Percentiles rank a stretch among this genome's conserved stretches.
Evolutionary conservation across 1,284 basidiomycete species (phyloP).

Genomic region (Tilletia walkeri): DNA sequence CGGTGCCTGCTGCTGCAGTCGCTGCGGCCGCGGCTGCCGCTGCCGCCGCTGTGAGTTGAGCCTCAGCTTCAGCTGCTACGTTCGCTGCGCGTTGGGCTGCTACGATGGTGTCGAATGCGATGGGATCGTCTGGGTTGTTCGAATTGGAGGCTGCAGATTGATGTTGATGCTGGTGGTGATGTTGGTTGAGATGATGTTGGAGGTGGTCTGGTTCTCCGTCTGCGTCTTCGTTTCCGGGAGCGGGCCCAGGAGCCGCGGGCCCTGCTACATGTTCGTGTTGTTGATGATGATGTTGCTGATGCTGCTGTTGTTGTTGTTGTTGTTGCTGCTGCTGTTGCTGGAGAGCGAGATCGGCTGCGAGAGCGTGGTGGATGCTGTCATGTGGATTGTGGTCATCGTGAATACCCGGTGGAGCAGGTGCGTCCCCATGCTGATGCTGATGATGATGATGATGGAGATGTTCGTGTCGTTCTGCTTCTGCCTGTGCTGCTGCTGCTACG

Average conservation of each 20-base stretch:
- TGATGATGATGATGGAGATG: too few relatives aligned
- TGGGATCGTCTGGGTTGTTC: neutral
- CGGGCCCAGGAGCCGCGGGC: too few relatives aligned
- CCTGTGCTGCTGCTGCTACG: neutral
- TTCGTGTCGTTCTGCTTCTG: neutral
- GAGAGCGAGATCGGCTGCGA: slow-evolving; percentile 1
- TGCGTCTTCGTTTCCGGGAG: too few relatives aligned
- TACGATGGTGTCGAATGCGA: slow-evolving; percentile 12
- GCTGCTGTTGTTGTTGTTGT: neutral
- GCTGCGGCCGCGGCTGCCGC: slow-evolving; percentile 13
- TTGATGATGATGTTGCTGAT: neutral
- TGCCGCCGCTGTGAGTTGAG: slow-evolving; percentile 11
- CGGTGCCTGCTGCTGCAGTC: neutral
- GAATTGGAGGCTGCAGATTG: neutral
- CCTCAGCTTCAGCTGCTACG: slow-evolving; percentile 9
- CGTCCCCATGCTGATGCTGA: neutral
- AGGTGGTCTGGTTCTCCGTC: neutral
- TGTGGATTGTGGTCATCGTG: neutral
- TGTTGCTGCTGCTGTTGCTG: neutral
- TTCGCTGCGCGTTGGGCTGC: slow-evolving; percentile 15
- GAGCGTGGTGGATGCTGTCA: neutral
- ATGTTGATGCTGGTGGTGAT: neutral
- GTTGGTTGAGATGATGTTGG: neutral
- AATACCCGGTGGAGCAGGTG: slow-evolving; percentile 6
- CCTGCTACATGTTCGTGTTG: neutral